phyloP scores from a whole-genome alignment of 495 filamentous ascomycete genomes.

The Penicillium arizonense region DNA sequence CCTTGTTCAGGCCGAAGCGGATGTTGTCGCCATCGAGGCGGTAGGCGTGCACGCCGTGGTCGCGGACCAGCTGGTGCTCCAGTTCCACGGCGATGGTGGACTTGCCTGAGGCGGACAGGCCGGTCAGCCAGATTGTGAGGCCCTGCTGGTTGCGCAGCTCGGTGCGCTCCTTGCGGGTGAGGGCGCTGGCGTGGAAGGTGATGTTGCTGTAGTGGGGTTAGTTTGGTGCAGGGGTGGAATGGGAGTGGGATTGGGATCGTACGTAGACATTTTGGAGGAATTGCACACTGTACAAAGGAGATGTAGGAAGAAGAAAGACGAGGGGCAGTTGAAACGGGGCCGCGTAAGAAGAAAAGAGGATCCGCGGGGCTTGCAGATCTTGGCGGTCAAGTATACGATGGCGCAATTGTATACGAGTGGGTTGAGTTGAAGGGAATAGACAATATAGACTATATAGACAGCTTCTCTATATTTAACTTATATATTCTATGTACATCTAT shows the following conservation, averaged over 20 bases:
- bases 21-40: constrained; percentile 98
- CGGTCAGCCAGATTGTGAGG: constrained; percentile 97
- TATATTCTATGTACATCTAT: neutral
- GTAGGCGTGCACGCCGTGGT: constrained; percentile 79
- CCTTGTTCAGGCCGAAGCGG: constrained; percentile 95
- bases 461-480: no score
- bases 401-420: neutral
- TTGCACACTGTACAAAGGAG: constrained; percentile 11
- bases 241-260: constrained; percentile 18
- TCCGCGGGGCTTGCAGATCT: constrained; percentile 15
- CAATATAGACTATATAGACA: neutral
- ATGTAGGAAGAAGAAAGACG: constrained; percentile 1
- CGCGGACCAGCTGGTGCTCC: constrained; percentile 81
- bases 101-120: constrained; percentile 92
- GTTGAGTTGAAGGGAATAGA: neutral
- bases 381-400: neutral
- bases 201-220: constrained; percentile 70
- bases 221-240: constrained; percentile 4
- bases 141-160: constrained; percentile 77
- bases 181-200: constrained; percentile 90
- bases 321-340: constrained; percentile 17
- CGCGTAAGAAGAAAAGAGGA: constrained; percentile 20
- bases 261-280: constrained; percentile 46
- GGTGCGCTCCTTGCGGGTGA: constrained; percentile 83
- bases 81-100: constrained; percentile 94